Conservation (phyloP, 225 moss, liverwort and hornwort species). For the Sphagnum tenellum region DNA sequence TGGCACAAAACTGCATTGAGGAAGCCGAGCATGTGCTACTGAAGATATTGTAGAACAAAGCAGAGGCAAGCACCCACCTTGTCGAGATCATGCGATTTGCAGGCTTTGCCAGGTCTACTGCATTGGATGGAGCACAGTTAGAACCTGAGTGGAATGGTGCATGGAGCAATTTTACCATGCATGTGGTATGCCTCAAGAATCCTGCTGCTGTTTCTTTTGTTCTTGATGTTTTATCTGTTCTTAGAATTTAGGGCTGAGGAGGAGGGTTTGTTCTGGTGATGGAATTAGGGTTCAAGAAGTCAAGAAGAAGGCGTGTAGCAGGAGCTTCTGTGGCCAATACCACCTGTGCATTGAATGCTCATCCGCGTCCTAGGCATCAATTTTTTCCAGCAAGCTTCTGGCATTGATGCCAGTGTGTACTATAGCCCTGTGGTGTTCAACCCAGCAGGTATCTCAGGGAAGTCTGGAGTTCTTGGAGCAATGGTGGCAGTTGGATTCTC, state of each 20-base stretch:
- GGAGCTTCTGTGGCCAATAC: conserved; percentile 67
- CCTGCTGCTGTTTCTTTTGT: no score
- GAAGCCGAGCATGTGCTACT: conserved; percentile 76
- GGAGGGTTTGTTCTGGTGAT: background rate
- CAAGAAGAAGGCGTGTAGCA: conserved; percentile 83
- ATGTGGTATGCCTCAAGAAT: no score
- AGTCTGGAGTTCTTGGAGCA: conserved; percentile 66
- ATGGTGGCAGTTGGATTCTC: conserved; percentile 77
- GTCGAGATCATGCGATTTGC: conserved; percentile 76
- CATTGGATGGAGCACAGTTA: conserved; percentile 18
- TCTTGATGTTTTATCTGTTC: no score
- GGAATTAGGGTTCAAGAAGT: conserved; percentile 16
- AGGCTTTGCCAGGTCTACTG: conserved; percentile 23
- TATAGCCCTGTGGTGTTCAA: conserved; percentile 82
- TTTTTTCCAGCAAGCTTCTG: conserved; percentile 94
- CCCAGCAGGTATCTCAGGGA: conserved; percentile 63
- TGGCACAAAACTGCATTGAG: conserved; percentile 67
- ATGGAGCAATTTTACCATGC: no score
- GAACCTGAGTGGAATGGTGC: conserved; percentile 1
- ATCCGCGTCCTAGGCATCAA: conserved; percentile 74
- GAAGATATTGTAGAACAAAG: conserved; percentile 58
- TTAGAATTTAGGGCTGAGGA: no score
- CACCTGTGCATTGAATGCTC: conserved; percentile 76
- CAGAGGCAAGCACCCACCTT: conserved; percentile 66
- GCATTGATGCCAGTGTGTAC: conserved; percentile 89